These are phyloP conservation scores for Lepidium didymum DNA, from an alignment of 345 rosid species.

Conservation along the genomic window DNA sequence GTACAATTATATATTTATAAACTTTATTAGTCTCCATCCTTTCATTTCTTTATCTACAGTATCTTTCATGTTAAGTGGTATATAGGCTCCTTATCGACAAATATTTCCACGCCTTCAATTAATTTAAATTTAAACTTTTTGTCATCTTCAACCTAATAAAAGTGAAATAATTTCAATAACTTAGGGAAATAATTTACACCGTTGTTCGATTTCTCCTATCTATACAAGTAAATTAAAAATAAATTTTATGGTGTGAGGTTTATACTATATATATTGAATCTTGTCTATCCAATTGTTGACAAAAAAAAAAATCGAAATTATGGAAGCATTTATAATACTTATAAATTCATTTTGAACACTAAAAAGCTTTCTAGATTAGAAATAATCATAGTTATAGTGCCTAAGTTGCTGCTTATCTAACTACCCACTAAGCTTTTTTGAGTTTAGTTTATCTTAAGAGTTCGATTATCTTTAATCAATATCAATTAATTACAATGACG, in stretches of 20 bases:
- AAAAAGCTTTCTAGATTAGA: background rate
- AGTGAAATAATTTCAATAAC: background rate
- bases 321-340: too few species aligned
- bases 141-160: background rate
- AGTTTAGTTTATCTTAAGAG: slow-evolving; percentile 2
- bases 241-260: too few species aligned
- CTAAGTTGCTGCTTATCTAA: slow-evolving; percentile 23
- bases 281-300: too few species aligned
- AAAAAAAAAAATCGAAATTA: too few species aligned
- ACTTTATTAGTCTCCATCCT: background rate
- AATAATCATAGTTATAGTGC: slow-evolving; percentile 7
- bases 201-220: too few species aligned
- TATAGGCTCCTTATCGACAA: slow-evolving; percentile 10
- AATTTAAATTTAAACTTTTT: too few species aligned
- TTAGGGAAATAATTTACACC: too few species aligned
- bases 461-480: background rate
- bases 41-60: background rate
- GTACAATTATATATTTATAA: too few species aligned
- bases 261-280: too few species aligned
- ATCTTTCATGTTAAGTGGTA: slow-evolving; percentile 13
- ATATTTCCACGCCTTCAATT: background rate
- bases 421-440: slow-evolving; percentile 19
- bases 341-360: background rate
- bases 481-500: slow-evolving; percentile 13
- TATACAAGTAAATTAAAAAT: too few species aligned